Conservation (phyloP, 2,329 filamentous ascomycete species). For the Chalara sp. region DNA sequence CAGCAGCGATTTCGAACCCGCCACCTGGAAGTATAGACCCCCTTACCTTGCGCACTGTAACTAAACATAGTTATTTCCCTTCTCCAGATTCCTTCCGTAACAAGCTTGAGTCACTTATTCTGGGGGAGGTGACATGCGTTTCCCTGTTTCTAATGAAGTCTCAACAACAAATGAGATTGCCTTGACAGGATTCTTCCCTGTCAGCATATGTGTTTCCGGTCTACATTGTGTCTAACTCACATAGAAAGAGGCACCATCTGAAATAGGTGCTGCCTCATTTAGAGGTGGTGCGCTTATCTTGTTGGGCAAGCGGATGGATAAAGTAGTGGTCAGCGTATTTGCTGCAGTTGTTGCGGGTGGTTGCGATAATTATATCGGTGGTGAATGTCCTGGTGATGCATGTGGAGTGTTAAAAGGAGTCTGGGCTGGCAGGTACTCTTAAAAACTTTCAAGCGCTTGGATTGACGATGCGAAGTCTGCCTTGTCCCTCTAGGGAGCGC, state of each 20-base stretch:
- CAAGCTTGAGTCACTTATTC: slow-evolving; percentile 1
- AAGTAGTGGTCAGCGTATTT: neutral
- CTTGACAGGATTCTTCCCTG: neutral
- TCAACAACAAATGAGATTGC: neutral
- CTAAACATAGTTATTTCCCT: slow-evolving; percentile 1
- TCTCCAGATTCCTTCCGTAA: neutral
- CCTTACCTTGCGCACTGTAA: neutral
- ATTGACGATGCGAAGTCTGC: slow-evolving; percentile 2
- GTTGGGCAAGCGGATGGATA: neutral
- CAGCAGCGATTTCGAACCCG: slow-evolving; percentile 4
- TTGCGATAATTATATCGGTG: too few relatives aligned
- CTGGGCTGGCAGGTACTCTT: neutral
- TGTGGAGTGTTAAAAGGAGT: neutral
- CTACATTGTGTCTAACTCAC: slow-evolving; percentile 1
- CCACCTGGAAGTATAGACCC: neutral
- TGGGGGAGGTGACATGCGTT: slow-evolving; percentile 2
- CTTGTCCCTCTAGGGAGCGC: slow-evolving; percentile 1
- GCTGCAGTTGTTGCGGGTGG: neutral
- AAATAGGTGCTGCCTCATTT: slow-evolving; percentile 5
- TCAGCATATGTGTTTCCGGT: slow-evolving; percentile 3
- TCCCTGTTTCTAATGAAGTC: neutral
- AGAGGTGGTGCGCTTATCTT: slow-evolving; percentile 4
- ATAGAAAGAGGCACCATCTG: slow-evolving; percentile 1
- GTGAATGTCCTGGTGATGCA: neutral
- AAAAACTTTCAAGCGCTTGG: slow-evolving; percentile 1